Evolutionary conservation across 2,329 filamentous ascomycete species (phyloP).

Genomic region (Diaporthe sp.): DNA sequence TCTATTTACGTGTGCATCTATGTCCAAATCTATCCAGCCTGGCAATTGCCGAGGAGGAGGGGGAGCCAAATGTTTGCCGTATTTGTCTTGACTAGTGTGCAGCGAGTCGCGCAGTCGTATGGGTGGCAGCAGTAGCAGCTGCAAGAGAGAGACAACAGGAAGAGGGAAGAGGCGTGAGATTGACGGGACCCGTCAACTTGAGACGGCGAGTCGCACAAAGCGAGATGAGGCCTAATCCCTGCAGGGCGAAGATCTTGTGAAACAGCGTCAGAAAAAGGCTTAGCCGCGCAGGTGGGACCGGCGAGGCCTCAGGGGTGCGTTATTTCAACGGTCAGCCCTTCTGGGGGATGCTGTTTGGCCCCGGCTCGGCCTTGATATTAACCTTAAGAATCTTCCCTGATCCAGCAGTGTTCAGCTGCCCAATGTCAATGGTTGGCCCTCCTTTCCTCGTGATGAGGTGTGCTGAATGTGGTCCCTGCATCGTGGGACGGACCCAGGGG

Average conservation of each 20-base stretch:
- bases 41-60: neutral
- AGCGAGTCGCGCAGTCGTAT: neutral
- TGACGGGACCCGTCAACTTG: neutral
- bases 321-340: neutral
- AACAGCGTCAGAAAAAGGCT: conserved; percentile 15
- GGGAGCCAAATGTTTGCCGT: neutral
- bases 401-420: no score
- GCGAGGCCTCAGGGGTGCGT: conserved; percentile 4
- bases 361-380: conserved; percentile 19
- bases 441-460: neutral
- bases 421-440: conserved; percentile 5
- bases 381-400: conserved; percentile 22
- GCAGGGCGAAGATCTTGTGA: conserved; percentile 25
- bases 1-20: neutral
- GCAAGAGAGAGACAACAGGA: neutral
- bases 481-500: neutral
- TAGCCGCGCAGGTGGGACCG: conserved; percentile 18
- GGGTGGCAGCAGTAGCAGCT: neutral
- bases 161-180: neutral
- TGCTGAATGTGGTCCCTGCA: conserved; percentile 5
- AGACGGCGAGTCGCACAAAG: conserved; percentile 33
- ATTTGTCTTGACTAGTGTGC: neutral
- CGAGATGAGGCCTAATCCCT: conserved; percentile 31
- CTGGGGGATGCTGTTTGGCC: neutral
- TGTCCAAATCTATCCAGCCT: neutral